phyloP scores from a whole-genome alignment of 805 yeast genomes.

The Saccharomycopsis fodiens region DNA sequence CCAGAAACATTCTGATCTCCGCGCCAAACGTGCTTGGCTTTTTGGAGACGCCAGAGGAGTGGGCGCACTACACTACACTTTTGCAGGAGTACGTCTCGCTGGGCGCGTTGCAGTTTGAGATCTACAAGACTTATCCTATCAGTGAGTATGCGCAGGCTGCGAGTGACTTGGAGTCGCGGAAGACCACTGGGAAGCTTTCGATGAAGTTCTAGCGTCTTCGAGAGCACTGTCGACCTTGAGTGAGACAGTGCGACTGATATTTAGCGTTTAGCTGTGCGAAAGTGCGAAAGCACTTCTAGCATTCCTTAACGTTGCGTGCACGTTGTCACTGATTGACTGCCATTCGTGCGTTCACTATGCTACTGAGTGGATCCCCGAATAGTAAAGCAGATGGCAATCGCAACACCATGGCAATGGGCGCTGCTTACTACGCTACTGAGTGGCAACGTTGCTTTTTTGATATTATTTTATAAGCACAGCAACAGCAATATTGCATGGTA shows the following conservation, averaged over 20 bases:
- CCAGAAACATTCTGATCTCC: conserved; percentile 54
- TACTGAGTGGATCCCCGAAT: too few species aligned
- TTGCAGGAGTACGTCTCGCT: conserved; percentile 35
- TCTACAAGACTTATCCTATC: conserved; percentile 50
- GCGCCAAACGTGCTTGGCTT: conserved; percentile 64
- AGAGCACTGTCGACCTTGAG: too few species aligned
- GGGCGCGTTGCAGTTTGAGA: conserved; percentile 44
- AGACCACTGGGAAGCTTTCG: conserved; percentile 68
- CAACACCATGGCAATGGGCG: too few species aligned
- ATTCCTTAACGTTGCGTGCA: background rate
- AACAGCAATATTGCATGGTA: too few species aligned
- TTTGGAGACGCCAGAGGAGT: conserved; percentile 47
- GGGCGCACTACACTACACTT: conserved; percentile 38
- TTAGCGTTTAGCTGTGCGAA: background rate
- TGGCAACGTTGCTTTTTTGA: too few species aligned
- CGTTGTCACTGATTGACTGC: too few species aligned
- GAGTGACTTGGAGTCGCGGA: conserved; percentile 52
- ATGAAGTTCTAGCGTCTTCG: conserved; percentile 46
- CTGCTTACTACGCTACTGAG: too few species aligned
- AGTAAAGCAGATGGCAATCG: too few species aligned
- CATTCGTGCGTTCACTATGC: too few species aligned
- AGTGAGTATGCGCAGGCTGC: conserved; percentile 58
- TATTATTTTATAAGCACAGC: too few species aligned
- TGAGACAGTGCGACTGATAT: too few species aligned
- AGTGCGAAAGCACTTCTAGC: background rate